Evolutionary conservation across 257 asterid species (phyloP).

Genomic region (Nicotiana sylvestris): DNA sequence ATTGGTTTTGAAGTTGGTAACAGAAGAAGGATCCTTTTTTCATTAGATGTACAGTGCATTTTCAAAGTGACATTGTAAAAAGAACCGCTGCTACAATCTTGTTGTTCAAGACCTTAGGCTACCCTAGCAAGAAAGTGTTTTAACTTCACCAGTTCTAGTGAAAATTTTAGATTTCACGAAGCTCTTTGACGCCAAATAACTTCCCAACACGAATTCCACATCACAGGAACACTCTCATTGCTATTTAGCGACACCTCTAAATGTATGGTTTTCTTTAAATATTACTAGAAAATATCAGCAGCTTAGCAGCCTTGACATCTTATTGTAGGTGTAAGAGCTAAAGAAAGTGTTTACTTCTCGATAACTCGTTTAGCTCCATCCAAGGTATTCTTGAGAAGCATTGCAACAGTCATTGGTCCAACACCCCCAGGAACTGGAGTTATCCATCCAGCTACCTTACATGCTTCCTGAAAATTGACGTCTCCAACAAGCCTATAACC

Average conservation of each 20-base stretch:
- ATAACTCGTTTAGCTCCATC: slow-evolving; percentile 81
- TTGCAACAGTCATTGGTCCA: slow-evolving; percentile 96
- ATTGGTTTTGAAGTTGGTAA: background rate
- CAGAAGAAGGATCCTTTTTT: background rate
- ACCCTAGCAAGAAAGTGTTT: background rate
- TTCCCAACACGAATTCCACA: background rate
- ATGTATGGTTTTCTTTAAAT: background rate
- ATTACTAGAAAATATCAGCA: background rate
- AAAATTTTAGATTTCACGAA: background rate
- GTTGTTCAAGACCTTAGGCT: background rate
- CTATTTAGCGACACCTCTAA: background rate
- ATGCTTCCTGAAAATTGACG: slow-evolving; percentile 76
- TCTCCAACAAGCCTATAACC: slow-evolving; percentile 97
- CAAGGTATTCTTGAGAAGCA: slow-evolving; percentile 83
- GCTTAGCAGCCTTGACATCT: background rate
- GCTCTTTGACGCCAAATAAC: too few species aligned
- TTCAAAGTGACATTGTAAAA: too few species aligned
- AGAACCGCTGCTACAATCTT: background rate
- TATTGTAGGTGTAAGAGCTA: background rate
- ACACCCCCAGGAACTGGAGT: slow-evolving; percentile 99
- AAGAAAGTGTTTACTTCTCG: slow-evolving; percentile 21
- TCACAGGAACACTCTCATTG: background rate
- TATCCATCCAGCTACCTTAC: slow-evolving; percentile 76
- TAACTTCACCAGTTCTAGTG: too few species aligned
- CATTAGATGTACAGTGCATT: background rate